These are phyloP conservation scores for Mucor piriformis DNA, from an alignment of 371 early-diverging fungal species.

Conservation along the genomic window DNA sequence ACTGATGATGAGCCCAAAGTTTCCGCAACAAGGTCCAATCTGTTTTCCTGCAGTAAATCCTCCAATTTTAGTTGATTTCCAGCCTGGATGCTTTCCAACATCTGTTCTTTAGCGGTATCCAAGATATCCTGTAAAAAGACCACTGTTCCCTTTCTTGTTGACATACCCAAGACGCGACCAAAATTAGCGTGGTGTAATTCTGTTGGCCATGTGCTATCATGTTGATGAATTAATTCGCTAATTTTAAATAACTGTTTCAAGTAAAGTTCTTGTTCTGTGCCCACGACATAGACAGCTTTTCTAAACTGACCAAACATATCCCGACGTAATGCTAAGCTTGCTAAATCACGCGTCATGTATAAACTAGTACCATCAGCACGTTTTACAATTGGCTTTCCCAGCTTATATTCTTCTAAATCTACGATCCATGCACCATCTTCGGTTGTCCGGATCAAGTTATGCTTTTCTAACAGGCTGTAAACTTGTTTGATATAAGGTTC, in stretches of 20 bases:
- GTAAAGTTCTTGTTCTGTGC: constrained; percentile 88
- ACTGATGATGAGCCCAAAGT: constrained; percentile 84
- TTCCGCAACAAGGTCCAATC: constrained; percentile 66
- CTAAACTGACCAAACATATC: constrained; percentile 76
- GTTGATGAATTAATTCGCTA: constrained; percentile 61
- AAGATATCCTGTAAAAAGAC: constrained; percentile 97
- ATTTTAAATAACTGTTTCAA: constrained; percentile 93
- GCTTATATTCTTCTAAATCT: constrained; percentile 70
- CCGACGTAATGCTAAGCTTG: constrained; percentile 83
- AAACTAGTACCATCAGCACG: constrained; percentile 93
- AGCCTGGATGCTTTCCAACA: constrained; percentile 68
- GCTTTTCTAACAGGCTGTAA: constrained; percentile 60
- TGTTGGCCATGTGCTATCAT: constrained; percentile 19
- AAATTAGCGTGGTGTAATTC: constrained; percentile 89
- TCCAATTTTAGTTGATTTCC: constrained; percentile 40
- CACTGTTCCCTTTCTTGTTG: constrained; percentile 93
- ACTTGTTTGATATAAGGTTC: constrained; percentile 72
- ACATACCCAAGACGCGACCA: constrained; percentile 96
- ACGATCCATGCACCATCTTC: constrained; percentile 77
- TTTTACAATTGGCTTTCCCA: constrained; percentile 77
- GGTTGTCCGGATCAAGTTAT: constrained; percentile 56
- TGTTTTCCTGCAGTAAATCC: background rate
- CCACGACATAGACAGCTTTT: constrained; percentile 92
- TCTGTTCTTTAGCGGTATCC: constrained; percentile 79
- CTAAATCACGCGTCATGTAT: constrained; percentile 97